Base-by-base conservation (phyloP, 2,329 filamentous ascomycete genomes). In the Botrytis hyacinthi region DNA sequence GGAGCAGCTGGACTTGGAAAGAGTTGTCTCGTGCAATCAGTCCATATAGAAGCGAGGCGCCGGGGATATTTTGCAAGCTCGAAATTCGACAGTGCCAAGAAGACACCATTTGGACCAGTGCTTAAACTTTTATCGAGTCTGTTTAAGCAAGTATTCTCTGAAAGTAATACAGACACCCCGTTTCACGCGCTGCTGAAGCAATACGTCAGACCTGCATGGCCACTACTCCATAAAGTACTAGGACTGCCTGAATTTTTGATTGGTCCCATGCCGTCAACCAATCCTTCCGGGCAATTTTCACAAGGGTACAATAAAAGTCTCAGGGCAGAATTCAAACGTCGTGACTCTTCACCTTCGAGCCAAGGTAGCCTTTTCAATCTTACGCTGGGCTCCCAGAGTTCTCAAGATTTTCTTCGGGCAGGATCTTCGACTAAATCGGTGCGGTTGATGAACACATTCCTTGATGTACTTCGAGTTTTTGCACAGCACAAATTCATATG, bases 401-500 rank as follows among this genome's bases (percentile, higher is more conserved):
- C 88, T 0, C 87, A 89, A 70, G 89, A 91, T 42, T 90, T 90
- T 72, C 82, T 91, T 37, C 86, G 89, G 46, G 83, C 85, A 4
- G 88, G 89, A 46, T 82, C 85, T 1, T 86, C 89, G 8, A 89
- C 87, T 18, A 91, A 90, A 80, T 88, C 86, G 2, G 91, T 93
- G 76, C 90, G 93, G 20, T 87, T 97, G 73, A 93, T 95, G 86
- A 95, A 94, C 79, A 95, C 93, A 1, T 95, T 97, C 78, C 84
- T 97, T 63, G 95, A 98, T 77, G 91, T 97, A 16, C 82, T 98
- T 69, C 89, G 93, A 70, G 89, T 97, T 60, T 90, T 98, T 72
- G 92, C 93, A 0, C 87, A 91, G 32, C 91, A 95, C 80, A 96
- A 95, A 78, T 90, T 97, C 78, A 94, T 97, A 71, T 97, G 93